These are phyloP conservation scores for Symbiodinium natans DNA, from an alignment of 73 alveolate species.

Conservation along the genomic window DNA sequence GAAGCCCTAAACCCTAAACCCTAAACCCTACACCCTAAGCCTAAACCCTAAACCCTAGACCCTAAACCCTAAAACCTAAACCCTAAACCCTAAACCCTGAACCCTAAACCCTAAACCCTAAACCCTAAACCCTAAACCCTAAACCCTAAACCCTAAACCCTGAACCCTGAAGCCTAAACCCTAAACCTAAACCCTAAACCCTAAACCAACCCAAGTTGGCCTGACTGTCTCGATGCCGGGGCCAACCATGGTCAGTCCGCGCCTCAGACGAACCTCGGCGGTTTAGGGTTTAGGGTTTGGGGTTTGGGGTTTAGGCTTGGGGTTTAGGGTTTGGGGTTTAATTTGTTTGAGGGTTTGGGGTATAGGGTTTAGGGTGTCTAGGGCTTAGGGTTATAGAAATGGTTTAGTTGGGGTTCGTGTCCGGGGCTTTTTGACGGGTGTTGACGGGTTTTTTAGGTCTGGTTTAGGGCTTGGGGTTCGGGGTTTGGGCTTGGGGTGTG, in stretches of 20 bases:
- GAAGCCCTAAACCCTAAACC: no score
- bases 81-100: no score
- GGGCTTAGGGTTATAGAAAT: no score
- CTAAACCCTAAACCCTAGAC: no score
- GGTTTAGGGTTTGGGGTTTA: neutral
- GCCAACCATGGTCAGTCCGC: slow-evolving; percentile 61
- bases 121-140: neutral
- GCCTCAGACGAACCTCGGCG: slow-evolving; percentile 30
- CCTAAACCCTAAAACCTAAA: no score
- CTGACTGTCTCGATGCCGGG: neutral
- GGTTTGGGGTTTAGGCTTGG: neutral
- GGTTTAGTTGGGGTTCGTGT: no score
- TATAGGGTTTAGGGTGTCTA: no score
- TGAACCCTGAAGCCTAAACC: neutral
- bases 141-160: neutral
- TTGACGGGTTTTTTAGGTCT: neutral
- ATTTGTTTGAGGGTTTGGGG: no score
- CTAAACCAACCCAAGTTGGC: neutral
- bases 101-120: no score
- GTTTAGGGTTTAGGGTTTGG: neutral
- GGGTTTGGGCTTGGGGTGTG: no score
- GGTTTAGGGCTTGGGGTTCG: no score
- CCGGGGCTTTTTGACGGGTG: neutral
- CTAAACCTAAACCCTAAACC: neutral
- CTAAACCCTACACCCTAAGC: no score